Evolutionary conservation across 2,329 filamentous ascomycete species (phyloP).

Genomic region (Aspergillus ruber): DNA sequence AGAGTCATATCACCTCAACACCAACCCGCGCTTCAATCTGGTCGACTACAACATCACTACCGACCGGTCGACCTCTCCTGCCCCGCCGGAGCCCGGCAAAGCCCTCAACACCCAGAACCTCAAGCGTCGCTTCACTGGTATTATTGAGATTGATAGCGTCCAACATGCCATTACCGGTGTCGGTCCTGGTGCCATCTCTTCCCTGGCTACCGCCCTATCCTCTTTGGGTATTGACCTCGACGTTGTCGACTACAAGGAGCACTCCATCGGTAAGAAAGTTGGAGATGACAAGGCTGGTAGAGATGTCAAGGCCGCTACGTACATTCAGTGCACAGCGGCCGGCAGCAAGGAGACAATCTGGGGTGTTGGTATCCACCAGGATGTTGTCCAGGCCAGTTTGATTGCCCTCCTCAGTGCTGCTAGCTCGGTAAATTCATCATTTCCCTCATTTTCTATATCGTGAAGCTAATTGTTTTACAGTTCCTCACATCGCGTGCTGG

Average conservation of each 20-base stretch:
- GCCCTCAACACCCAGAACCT: conserved; percentile 72
- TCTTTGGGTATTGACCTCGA: conserved; percentile 78
- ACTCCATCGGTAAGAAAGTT: conserved; percentile 62
- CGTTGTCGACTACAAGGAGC: conserved; percentile 92
- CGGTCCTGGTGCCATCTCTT: conserved; percentile 87
- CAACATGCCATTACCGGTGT: conserved; percentile 73
- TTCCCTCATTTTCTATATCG: neutral
- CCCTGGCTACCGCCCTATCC: conserved; percentile 73
- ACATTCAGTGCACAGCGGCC: conserved; percentile 76
- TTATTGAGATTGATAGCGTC: conserved; percentile 72
- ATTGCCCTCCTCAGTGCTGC: conserved; percentile 80
- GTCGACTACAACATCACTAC: conserved; percentile 87
- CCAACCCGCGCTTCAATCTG: conserved; percentile 76
- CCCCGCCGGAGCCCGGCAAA: conserved; percentile 60
- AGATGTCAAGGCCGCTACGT: conserved; percentile 87
- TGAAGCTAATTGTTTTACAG: conserved; percentile 36
- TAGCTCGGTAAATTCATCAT: conserved; percentile 60
- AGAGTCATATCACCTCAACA: conserved; percentile 74
- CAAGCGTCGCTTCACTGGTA: conserved; percentile 74
- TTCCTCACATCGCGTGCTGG: conserved; percentile 65
- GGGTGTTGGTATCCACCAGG: conserved; percentile 64
- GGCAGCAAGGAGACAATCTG: conserved; percentile 51
- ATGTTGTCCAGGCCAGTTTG: conserved; percentile 83
- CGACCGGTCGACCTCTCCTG: conserved; percentile 71
- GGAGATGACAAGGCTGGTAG: conserved; percentile 46